These are phyloP conservation scores for Hygrocybe punicea DNA, from an alignment of 768 basidiomycete genomes.

Conservation along the genomic window DNA sequence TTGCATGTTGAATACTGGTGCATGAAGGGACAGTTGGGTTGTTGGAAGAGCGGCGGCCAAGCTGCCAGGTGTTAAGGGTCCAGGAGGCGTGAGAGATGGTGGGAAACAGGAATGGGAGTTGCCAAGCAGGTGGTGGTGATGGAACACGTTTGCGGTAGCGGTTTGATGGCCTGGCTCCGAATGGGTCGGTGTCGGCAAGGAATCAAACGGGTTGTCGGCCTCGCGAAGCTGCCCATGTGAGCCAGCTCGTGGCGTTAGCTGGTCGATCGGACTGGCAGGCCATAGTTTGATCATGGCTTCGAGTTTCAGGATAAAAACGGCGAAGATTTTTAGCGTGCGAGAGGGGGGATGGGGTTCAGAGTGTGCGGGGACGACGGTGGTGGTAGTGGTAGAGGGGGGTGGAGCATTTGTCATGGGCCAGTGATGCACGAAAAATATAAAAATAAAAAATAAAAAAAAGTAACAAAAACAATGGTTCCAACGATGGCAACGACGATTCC, in stretches of 20 bases:
- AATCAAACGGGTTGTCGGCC: constrained; percentile 62
- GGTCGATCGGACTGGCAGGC: constrained; percentile 51
- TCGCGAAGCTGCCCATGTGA: constrained; percentile 33
- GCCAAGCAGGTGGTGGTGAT: constrained; percentile 39
- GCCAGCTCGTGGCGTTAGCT: constrained; percentile 56
- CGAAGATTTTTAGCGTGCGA: not conserved
- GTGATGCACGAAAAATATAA: too few species aligned
- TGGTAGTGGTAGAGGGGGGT: constrained; percentile 2
- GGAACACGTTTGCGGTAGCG: constrained; percentile 29
- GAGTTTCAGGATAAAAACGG: constrained; percentile 20
- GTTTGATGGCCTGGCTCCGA: constrained; percentile 23
- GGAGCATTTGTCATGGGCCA: too few species aligned
- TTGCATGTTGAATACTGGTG: constrained; percentile 80
- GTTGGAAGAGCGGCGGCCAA: constrained; percentile 55
- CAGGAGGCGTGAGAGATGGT: constrained; percentile 42
- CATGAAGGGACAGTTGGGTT: constrained; percentile 73
- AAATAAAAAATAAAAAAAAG: too few species aligned
- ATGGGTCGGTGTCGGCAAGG: constrained; percentile 7
- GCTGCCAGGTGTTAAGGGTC: constrained; percentile 38
- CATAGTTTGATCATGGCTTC: constrained; percentile 65
- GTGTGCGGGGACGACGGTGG: constrained; percentile 1
- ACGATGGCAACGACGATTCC: too few species aligned
- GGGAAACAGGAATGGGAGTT: constrained; percentile 22
- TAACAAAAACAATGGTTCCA: too few species aligned
- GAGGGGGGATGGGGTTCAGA: constrained; percentile 5